Percentiles rank a stretch among this genome's conserved stretches.
phyloP scores from a whole-genome alignment of 202 grass and related monocot genomes.

The Musa balbisiana region DNA sequence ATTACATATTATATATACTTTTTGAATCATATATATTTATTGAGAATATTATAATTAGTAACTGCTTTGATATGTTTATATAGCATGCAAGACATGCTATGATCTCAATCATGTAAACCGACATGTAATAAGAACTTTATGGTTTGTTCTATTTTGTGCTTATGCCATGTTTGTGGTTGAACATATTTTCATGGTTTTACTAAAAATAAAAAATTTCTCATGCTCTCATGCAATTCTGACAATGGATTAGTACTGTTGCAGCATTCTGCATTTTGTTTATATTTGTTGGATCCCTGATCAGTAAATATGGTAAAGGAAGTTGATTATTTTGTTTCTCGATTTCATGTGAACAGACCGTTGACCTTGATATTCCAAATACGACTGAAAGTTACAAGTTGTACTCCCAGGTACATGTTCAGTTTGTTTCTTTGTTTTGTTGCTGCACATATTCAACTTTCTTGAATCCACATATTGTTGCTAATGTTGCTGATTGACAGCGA shows the following conservation, averaged over 20 bases:
- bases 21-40: neutral
- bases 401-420: conserved; percentile 50
- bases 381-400: conserved; percentile 89
- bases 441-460: conserved; percentile 15
- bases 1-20: neutral
- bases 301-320: neutral
- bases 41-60: neutral
- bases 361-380: conserved; percentile 81
- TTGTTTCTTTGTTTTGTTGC: conserved; percentile 11
- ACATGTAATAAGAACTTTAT: neutral
- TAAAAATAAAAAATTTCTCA: neutral
- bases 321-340: conserved; percentile 15
- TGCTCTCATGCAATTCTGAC: neutral
- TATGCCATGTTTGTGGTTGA: neutral
- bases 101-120: neutral
- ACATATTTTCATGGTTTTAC: neutral
- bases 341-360: conserved; percentile 58
- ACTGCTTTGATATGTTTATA: neutral
- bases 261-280: neutral
- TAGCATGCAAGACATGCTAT: neutral
- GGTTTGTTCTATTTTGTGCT: neutral
- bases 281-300: neutral
- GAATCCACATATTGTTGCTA: conserved; percentile 17
- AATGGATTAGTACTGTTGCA: neutral
- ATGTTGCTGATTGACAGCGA: conserved; percentile 42